Evolutionary conservation across 2,329 filamentous ascomycete species (phyloP).

Genomic region (Dactylellina parvicollis): DNA sequence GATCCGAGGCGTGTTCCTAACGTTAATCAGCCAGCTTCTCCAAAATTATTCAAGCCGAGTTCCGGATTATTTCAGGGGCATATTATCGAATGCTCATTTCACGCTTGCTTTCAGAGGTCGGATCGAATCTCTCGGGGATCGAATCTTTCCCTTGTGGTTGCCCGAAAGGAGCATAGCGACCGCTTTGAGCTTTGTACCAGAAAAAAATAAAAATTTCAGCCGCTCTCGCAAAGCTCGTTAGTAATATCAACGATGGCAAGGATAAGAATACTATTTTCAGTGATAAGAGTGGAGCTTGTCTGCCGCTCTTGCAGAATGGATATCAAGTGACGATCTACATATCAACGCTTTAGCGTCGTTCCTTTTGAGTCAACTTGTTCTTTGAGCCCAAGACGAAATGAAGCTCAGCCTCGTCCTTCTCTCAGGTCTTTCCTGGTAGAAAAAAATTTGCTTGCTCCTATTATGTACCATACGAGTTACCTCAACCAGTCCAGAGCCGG

Average conservation of each 20-base stretch:
- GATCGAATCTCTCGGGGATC: conserved; percentile 13
- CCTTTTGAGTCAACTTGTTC: too few species aligned
- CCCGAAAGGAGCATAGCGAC: conserved; percentile 4
- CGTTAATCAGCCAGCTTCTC: conserved; percentile 15
- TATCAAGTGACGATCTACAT: conserved; percentile 34
- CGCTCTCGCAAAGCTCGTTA: conserved; percentile 13
- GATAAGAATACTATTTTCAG: conserved; percentile 39
- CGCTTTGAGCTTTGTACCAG: conserved; percentile 4
- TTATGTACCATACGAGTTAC: too few species aligned
- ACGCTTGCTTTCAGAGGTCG: conserved; percentile 19
- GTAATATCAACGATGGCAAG: conserved; percentile 15
- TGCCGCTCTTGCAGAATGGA: conserved; percentile 37
- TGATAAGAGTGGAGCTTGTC: conserved; percentile 11
- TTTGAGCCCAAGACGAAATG: conserved; percentile 8
- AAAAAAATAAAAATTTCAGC: conserved; percentile 27
- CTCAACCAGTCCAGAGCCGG: too few species aligned
- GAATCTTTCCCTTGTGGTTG: conserved; percentile 7
- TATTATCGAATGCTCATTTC: conserved; percentile 32
- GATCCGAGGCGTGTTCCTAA: conserved; percentile 38
- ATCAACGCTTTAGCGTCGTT: too few species aligned
- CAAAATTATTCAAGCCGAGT: conserved; percentile 6
- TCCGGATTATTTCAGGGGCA: conserved; percentile 51
- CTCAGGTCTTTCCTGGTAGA: too few species aligned
- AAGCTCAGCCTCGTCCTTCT: conserved; percentile 41
- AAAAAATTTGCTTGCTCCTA: too few species aligned